Base-by-base conservation (phyloP, 2,329 filamentous ascomycete genomes). In the Xylaria sp. region DNA sequence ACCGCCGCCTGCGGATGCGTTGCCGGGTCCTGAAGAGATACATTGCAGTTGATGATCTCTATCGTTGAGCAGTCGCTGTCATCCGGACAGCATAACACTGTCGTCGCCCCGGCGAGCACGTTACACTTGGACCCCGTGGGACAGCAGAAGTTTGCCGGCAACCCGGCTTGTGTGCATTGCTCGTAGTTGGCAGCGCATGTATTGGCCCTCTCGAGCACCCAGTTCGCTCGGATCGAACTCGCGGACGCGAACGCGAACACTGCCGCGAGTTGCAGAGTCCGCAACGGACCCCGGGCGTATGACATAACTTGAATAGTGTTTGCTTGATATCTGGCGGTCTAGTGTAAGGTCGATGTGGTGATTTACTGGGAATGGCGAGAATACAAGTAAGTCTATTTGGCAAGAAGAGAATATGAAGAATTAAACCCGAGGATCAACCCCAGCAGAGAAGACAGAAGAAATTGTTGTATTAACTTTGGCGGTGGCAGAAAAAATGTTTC, bases 131-230 rank as follows among this genome's bases (percentile, higher is more conserved):
- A 81, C 20, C 78, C 80, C 34, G 80, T 70, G 3, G 85, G 80
- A 76, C 92, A 94, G 83, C 91, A 94, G 78, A 94, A 93, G 77
- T 86, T 84, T 61, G 82, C 82, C 1, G 91, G 90, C 25, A 92
- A 83, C 37, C 81, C 83, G 34, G 81, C 70, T 64, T 79, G 77
- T 28, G 85, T 80, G 77, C 91, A 93, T 72, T 84, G 83, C 20
- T 81, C 78, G 65, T 88, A 85, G 60, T 83, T 76, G 44, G 85
- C 83, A 48, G 85, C 81, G 79, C 90, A 92, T 46, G 83, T 84
- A 50, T 81, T 80, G 54, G 81, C 79, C 65, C 85, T 82, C 66
- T 78, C 74, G 72, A 87, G 83, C 57, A 88, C 64, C 50, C 75
- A 73, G 66, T 75, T 76, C 28, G 78, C 69, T 32, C 76, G 75